These are phyloP conservation scores for Hyaloscypha variabilis DNA, from an alignment of 495 filamentous ascomycete genomes.

Conservation along the genomic window DNA sequence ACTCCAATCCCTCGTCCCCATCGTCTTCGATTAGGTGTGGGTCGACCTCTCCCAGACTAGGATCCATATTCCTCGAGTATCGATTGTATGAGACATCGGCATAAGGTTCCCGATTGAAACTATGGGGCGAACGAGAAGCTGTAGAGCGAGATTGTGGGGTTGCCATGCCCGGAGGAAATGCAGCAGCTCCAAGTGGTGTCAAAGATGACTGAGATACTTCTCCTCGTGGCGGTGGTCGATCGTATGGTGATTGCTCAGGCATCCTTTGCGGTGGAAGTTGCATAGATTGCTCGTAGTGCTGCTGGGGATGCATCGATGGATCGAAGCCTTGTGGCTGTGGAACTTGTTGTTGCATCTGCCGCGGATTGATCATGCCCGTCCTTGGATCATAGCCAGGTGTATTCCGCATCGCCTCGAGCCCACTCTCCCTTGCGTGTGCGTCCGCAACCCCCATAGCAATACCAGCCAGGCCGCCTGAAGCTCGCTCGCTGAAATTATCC, in stretches of 20 bases:
- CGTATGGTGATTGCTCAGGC: constrained; percentile 18
- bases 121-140: constrained; percentile 35
- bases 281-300: neutral
- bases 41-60: constrained; percentile 61
- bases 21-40: constrained; percentile 83
- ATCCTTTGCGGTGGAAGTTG: neutral
- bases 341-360: constrained; percentile 6
- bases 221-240: constrained; percentile 3
- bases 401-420: constrained; percentile 64
- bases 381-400: constrained; percentile 27
- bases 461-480: constrained; percentile 75
- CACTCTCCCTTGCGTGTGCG: constrained; percentile 71
- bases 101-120: constrained; percentile 37
- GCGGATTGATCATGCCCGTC: constrained; percentile 14
- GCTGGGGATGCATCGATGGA: neutral
- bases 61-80: constrained; percentile 61
- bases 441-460: constrained; percentile 77
- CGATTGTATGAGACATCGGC: constrained; percentile 47
- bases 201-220: constrained; percentile 26
- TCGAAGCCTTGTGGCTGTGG: neutral
- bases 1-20: constrained; percentile 76
- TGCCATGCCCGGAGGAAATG: constrained; percentile 27
- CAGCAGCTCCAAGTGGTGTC: constrained; percentile 30
- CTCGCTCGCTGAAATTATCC: constrained; percentile 73
- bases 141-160: constrained; percentile 42